phyloP scores from a whole-genome alignment of 225 moss, liverwort and hornwort genomes.

The Climacium dendroides region DNA sequence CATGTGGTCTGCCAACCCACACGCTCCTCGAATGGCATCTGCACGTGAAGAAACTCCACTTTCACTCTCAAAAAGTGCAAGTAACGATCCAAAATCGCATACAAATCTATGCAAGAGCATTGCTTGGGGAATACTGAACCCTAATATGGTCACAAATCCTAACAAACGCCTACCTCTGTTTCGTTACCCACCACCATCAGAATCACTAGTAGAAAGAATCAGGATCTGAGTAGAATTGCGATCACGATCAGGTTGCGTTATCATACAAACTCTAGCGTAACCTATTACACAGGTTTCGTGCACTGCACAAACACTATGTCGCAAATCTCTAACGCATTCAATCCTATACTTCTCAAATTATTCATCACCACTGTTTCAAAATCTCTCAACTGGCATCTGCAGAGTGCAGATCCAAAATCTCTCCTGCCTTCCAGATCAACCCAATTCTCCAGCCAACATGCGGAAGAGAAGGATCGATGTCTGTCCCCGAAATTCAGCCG shows the following conservation, averaged over 20 bases:
- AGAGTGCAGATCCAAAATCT: neutral
- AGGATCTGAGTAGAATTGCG: neutral
- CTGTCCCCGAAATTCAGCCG: neutral
- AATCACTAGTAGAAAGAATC: neutral
- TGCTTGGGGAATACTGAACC: neutral
- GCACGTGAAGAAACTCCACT: neutral
- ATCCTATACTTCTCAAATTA: neutral
- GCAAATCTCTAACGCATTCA: neutral
- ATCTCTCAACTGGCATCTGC: neutral
- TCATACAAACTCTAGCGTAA: neutral
- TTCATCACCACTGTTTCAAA: neutral
- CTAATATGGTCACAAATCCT: neutral
- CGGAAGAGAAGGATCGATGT: neutral
- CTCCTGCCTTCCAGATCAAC: neutral
- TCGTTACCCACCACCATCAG: neutral
- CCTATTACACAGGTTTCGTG: neutral
- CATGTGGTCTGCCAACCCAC: constrained; percentile 57
- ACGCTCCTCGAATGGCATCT: constrained; percentile 26
- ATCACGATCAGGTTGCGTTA: neutral
- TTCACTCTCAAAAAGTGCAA: neutral
- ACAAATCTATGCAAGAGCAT: neutral
- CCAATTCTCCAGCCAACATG: neutral
- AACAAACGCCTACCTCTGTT: neutral
- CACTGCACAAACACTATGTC: neutral
- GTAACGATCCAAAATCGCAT: neutral